Base-by-base conservation (phyloP, 176 grass and related monocot species). In the Juncus inflexus region DNA sequence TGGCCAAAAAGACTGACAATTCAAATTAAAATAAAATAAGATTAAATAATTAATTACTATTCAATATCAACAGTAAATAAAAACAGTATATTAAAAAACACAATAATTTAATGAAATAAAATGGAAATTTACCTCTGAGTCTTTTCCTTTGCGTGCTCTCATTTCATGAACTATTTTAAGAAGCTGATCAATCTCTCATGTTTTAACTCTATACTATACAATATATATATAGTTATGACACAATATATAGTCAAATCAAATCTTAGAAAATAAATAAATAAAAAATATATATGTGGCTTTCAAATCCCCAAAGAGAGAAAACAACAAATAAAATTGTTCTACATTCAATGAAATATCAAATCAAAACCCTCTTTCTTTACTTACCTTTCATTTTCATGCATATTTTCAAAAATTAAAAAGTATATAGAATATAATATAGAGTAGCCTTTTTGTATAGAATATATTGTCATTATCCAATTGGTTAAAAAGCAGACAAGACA, bases 1-100 rank as follows among this genome's bases (percentile, higher is more conserved):
- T 56, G 82, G 76, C 87, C 82, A 86, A 56, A 83, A 90, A 47
- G 67, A 45, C 82, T 90, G 54, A n/a, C 5, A 64, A 55, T 12
- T 51, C 37, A 61, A 36, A 50, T 6, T 47, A 43, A 52, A 13
- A 28, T 62, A n/a, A 50, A 64, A 47, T 35, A 58, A 9, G 16
- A 35, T 63, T 12, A 64, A 53, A 65, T 52, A 37, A 53, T 50
- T 28, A 50, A 28, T 15, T 50, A 7, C 2, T 69, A 79, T 52
- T 50, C 16, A 77, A 53, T 58, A 67, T 38, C 38, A 63, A 7
- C 61, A 67, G 41, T n/a, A 52, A 15, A 38, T 52, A 60, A 42
- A 40, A 67, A 56, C 14, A 68, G 53, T 73, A 40, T 13, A 15
- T 12, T 43, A 56, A 43, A 58, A 67, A 58, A 74, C 14, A 15